phyloP scores from a whole-genome alignment of 2,329 filamentous ascomycete species.

The Penicillium sclerotigenum region DNA sequence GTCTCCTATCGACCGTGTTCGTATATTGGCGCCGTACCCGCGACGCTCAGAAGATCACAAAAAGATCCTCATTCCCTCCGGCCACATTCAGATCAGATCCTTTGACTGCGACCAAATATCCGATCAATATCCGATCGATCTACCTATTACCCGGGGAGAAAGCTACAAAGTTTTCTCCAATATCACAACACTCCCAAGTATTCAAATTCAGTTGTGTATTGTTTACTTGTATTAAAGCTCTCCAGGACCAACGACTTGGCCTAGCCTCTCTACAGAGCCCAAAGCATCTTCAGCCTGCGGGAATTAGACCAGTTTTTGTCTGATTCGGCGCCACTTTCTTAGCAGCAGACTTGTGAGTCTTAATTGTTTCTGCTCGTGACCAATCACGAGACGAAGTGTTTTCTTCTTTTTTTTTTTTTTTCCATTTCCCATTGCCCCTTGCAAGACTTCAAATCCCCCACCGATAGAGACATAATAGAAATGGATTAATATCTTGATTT shows the following conservation, averaged over 20 bases:
- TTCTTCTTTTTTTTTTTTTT: background rate
- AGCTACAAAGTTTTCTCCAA: background rate
- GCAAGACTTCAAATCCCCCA: background rate
- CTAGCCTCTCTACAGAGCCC: slow-evolving; percentile 2
- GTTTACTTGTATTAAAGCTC: slow-evolving; percentile 2
- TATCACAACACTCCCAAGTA: background rate
- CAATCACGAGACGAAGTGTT: slow-evolving; percentile 20
- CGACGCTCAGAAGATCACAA: slow-evolving; percentile 19
- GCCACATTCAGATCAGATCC: slow-evolving; percentile 8
- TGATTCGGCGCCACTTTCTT: slow-evolving; percentile 10
- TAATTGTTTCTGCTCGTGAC: slow-evolving; percentile 14
- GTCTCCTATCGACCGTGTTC: slow-evolving; percentile 5
- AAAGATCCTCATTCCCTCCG: slow-evolving; percentile 12
- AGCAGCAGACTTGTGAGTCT: slow-evolving; percentile 9
- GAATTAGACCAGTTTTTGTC: slow-evolving; percentile 2
- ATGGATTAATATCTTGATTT: background rate
- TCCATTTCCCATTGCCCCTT: background rate
- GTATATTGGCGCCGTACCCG: slow-evolving; percentile 20
- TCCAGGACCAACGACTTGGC: background rate
- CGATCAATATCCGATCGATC: background rate
- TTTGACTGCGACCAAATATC: background rate
- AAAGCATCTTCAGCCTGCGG: slow-evolving; percentile 6
- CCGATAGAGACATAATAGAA: background rate
- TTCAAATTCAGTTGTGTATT: background rate
- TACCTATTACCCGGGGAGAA: background rate